Percentiles rank a stretch among this genome's conserved stretches.
These are phyloP conservation scores for Lepidopterella palustris DNA, from an alignment of 495 filamentous ascomycete genomes.

Conservation along the genomic window DNA sequence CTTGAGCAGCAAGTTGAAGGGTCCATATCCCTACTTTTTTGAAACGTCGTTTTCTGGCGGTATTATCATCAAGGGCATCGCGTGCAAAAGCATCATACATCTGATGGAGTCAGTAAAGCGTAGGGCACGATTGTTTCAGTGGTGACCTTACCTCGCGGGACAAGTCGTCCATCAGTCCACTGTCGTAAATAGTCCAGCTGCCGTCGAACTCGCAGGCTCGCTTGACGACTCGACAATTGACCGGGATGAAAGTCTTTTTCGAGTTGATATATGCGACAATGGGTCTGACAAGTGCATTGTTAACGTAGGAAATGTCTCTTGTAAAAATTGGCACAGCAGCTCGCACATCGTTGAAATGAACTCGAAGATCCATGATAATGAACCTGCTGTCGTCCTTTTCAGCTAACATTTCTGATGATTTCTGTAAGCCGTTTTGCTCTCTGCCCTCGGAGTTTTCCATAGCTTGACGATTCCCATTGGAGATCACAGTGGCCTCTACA, in stretches of 20 bases:
- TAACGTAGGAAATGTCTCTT: constrained; percentile 84
- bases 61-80: constrained; percentile 71
- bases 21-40: constrained; percentile 98
- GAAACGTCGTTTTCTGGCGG: constrained; percentile 75
- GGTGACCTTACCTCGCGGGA: constrained; percentile 63
- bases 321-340: constrained; percentile 90
- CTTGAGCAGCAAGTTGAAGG: constrained; percentile 81
- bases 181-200: constrained; percentile 91
- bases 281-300: constrained; percentile 87
- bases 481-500: constrained; percentile 83
- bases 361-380: constrained; percentile 79
- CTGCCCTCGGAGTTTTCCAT: constrained; percentile 11
- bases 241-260: constrained; percentile 84
- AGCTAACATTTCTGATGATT: neutral
- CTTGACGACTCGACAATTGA: constrained; percentile 92
- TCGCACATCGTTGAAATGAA: constrained; percentile 86
- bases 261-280: constrained; percentile 99
- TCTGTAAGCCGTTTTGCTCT: constrained; percentile 15
- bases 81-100: constrained; percentile 87
- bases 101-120: constrained; percentile 32
- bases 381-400: constrained; percentile 55
- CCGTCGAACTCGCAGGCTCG: constrained; percentile 82
- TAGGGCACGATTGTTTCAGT: neutral
- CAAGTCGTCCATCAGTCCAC: constrained; percentile 91
- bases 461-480: constrained; percentile 28